Percentiles rank a stretch among this genome's conserved stretches.
These are phyloP conservation scores for Tolypocladium guangdongense DNA, from an alignment of 2,329 filamentous ascomycete genomes.

Conservation along the genomic window DNA sequence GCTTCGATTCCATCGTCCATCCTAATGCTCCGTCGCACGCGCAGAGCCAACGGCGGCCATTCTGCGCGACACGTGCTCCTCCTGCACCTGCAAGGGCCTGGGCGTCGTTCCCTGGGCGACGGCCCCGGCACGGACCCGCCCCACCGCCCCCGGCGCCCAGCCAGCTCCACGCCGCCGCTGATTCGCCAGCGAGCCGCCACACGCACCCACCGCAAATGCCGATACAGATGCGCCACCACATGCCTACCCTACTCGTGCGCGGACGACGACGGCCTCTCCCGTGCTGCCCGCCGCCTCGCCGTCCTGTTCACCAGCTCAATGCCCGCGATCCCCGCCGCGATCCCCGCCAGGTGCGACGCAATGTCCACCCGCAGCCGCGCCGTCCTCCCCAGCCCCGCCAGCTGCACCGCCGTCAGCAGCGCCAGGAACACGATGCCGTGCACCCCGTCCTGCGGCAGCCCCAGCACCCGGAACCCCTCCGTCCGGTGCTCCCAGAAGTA, in stretches of 20 bases:
- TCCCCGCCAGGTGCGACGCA: slow-evolving; percentile 41
- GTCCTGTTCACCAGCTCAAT: slow-evolving; percentile 20
- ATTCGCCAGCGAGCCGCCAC: not conserved
- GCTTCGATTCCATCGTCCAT: no score
- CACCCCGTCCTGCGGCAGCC: slow-evolving; percentile 45
- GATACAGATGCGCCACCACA: no score
- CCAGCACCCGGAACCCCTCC: slow-evolving; percentile 46
- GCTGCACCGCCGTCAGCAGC: slow-evolving; percentile 37
- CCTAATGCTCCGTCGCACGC: no score
- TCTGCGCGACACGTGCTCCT: not conserved
- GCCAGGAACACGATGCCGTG: slow-evolving; percentile 43
- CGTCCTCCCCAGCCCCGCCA: slow-evolving; percentile 34
- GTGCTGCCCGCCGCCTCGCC: slow-evolving; percentile 4
- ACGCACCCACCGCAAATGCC: no score
- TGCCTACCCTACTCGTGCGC: no score
- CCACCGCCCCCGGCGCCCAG: not conserved
- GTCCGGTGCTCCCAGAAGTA: slow-evolving; percentile 49
- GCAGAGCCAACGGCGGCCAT: not conserved
- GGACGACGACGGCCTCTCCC: no score
- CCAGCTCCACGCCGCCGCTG: not conserved
- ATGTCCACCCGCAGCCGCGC: slow-evolving; percentile 34
- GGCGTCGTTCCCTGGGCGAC: not conserved
- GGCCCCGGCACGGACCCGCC: not conserved
- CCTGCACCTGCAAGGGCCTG: not conserved
- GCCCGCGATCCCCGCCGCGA: slow-evolving; percentile 34